Evolutionary conservation across 2,329 filamentous ascomycete genomes (phyloP), one percentile per base, ranked within the genome.

Genomic region (Xylariaceae sp.): DNA sequence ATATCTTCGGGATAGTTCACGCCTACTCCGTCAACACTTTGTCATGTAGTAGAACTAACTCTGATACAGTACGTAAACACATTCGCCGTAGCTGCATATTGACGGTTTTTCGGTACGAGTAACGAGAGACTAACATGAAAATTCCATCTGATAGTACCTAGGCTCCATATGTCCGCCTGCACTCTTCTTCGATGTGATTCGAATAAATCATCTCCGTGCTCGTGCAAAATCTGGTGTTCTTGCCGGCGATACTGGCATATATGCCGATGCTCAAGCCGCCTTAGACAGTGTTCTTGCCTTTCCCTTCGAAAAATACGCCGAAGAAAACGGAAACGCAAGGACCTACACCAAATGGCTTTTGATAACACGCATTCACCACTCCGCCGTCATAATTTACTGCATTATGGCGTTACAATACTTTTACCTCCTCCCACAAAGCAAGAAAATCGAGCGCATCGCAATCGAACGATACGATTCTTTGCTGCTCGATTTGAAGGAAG

Each of bases 301-400:
- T 60, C 64, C 58, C 0, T 55, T 67, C n/a, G 56, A 62, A 6
- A 34, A 51, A 34, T 70, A 66, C 63, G 60, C 62, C 11, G 42
- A 51, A 4, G 43, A 46, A 9, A 60, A 62, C 45, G 31, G 54
- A n/a, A 41, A 19, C 42, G 5, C 50, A 3, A 50, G 40, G 1
- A 60, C 58, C 2, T 53, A 55, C 13, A 48, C 54, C n/a, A 56
- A 65, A 6, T 68, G 66, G 63, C 48, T 61, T 0, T 59, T 71
- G n/a, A 22, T 71, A 17, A 68, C 50, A 6, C 61, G 62, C 13
- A 49, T 67, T 10, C 63, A 67, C 42, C 68, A 68, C 44, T 61
- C 60, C 11, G 62, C 70, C n/a, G 55, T 64, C 13, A 52, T 62
- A 16, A 50, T 64, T 6, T 64, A 60, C 53, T 61, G 60, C 48